Conservation (phyloP, 1,284 basidiomycete species). For the Apiotrichum sp. region DNA sequence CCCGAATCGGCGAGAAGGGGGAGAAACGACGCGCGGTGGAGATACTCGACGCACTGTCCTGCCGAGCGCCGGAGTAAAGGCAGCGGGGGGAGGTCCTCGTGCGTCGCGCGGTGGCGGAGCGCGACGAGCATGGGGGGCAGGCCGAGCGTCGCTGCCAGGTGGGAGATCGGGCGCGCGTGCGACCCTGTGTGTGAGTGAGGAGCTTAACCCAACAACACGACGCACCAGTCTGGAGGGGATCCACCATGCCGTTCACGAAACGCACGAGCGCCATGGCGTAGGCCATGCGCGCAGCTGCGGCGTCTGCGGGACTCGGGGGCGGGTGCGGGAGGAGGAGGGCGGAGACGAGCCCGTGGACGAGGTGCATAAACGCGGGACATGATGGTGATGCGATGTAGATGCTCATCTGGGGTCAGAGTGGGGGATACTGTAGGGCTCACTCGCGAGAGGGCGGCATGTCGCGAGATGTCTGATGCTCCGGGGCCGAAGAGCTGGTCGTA, state of each 20-base stretch:
- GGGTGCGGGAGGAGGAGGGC: conserved; percentile 55
- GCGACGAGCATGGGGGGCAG: conserved; percentile 90
- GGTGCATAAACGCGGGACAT: conserved; percentile 58
- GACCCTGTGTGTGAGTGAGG: conserved; percentile 16
- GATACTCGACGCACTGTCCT: conserved; percentile 55
- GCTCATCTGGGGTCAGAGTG: conserved; percentile 53
- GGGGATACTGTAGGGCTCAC: conserved; percentile 46
- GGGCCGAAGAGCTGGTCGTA: conserved; percentile 74
- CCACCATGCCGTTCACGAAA: conserved; percentile 90
- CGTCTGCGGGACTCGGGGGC: conserved; percentile 56
- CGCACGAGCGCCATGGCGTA: conserved; percentile 65
- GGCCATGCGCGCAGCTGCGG: conserved; percentile 52
- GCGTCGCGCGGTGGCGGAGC: conserved; percentile 87
- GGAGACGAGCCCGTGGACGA: conserved; percentile 58
- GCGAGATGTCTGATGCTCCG: conserved; percentile 56
- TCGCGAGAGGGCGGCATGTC: conserved; percentile 61
- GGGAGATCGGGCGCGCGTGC: conserved; percentile 82
- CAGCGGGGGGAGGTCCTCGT: conserved; percentile 88
- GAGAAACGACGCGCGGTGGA: conserved; percentile 69
- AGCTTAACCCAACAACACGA: conserved; percentile 11
- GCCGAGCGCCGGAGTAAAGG: conserved; percentile 70
- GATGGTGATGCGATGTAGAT: conserved; percentile 64
- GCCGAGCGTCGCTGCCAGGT: conserved; percentile 77
- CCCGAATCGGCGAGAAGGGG: conserved; percentile 52
- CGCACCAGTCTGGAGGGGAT: conserved; percentile 79